A percentile compares a stretch with the other conserved stretches of the same genome.
These are phyloP conservation scores for Geosmithia putterillii DNA, from an alignment of 2,329 filamentous ascomycete genomes.

Conservation along the genomic window DNA sequence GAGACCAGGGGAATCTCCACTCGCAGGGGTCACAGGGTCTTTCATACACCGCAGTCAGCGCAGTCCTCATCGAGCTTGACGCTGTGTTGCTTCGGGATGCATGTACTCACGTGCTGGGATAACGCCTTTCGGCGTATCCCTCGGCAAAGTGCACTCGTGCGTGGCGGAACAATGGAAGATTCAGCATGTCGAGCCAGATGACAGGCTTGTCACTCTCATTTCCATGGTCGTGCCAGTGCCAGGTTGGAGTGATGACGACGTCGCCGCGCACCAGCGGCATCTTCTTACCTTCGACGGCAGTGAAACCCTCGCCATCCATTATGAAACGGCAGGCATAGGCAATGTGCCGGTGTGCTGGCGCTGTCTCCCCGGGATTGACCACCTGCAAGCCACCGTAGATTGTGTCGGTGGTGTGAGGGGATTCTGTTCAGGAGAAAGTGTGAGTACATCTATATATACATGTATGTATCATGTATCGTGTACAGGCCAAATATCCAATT, in stretches of 20 bases:
- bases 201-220: conserved; percentile 41
- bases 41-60: no score
- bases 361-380: conserved; percentile 41
- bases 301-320: conserved; percentile 40
- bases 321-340: conserved; percentile 46
- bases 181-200: conserved; percentile 45
- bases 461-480: no score
- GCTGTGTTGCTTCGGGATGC: no score
- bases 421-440: conserved; percentile 15
- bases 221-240: conserved; percentile 50
- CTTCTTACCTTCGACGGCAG: conserved; percentile 40
- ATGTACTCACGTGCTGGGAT: no score
- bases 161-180: conserved; percentile 37
- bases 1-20: conserved; percentile 30
- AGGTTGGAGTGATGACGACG: conserved; percentile 43
- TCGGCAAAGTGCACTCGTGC: conserved; percentile 42
- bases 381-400: conserved; percentile 45
- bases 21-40: conserved; percentile 12
- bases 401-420: conserved; percentile 44
- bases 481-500: no score
- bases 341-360: conserved; percentile 41
- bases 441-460: no score
- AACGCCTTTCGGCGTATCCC: conserved; percentile 31
- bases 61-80: no score
- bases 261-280: conserved; percentile 39